A percentile compares a stretch with the other conserved stretches of the same genome.
Evolutionary conservation across 768 basidiomycete species (phyloP).

Genomic region (Xerocomellus dryophilus): DNA sequence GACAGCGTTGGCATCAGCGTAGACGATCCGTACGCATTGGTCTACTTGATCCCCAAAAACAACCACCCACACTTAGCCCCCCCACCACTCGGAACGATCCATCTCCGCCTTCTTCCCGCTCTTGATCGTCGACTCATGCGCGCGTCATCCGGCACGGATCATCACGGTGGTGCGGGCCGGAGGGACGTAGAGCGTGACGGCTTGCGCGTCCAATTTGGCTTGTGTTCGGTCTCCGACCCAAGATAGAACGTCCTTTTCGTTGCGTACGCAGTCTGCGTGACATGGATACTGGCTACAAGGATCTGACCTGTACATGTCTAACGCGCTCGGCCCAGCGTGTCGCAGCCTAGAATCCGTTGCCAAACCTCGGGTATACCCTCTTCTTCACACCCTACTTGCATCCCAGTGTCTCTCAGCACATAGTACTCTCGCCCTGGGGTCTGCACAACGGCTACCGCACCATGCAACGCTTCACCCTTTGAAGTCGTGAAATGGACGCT

Average conservation of each 20-base stretch:
- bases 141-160: slow-evolving; percentile 67
- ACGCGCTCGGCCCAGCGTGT: slow-evolving; percentile 15
- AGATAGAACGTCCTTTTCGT: neutral
- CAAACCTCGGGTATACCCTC: slow-evolving; percentile 64
- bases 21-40: too few species aligned
- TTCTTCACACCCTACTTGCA: slow-evolving; percentile 75
- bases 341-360: slow-evolving; percentile 57
- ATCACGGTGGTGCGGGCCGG: slow-evolving; percentile 80
- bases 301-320: neutral
- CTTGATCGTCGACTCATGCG: slow-evolving; percentile 54
- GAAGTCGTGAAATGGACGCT: slow-evolving; percentile 62
- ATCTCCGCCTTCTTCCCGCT: slow-evolving; percentile 55
- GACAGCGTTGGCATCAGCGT: too few species aligned
- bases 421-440: slow-evolving; percentile 67
- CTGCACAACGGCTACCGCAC: slow-evolving; percentile 65
- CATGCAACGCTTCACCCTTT: slow-evolving; percentile 46
- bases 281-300: neutral
- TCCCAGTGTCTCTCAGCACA: slow-evolving; percentile 70
- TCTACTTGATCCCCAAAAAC: too few species aligned
- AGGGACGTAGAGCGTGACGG: slow-evolving; percentile 45
- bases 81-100: slow-evolving; percentile 61
- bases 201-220: slow-evolving; percentile 62
- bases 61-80: slow-evolving; percentile 47
- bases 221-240: too few species aligned
- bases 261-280: neutral